A percentile compares a stretch with the other conserved stretches of the same genome.
Evolutionary conservation across 2,329 filamentous ascomycete species (phyloP).

Genomic region (Metarhizium humberi): DNA sequence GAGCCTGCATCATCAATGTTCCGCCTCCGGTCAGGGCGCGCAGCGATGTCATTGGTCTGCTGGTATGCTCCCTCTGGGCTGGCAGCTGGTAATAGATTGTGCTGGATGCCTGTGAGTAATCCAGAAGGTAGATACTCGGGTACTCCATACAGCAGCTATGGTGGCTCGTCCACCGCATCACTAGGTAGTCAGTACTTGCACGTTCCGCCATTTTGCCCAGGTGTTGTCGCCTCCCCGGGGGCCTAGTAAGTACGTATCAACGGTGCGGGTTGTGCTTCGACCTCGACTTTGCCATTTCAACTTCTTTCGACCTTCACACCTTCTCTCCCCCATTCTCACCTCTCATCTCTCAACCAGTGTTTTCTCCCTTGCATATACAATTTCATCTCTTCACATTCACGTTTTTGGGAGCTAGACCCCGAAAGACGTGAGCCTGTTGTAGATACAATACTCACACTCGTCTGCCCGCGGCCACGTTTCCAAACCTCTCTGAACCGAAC

Average conservation of each 20-base stretch:
- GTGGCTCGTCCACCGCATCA: background rate
- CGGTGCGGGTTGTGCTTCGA: constrained; percentile 1
- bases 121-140: background rate
- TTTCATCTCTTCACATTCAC: background rate
- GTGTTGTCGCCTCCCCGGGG: background rate
- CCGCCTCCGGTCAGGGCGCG: constrained; percentile 20
- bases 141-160: background rate
- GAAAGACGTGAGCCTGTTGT: background rate
- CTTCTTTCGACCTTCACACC: constrained; percentile 11
- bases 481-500: constrained; percentile 13
- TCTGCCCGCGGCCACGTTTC: constrained; percentile 12
- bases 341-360: constrained; percentile 3
- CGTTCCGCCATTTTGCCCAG: background rate
- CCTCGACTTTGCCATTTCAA: constrained; percentile 13
- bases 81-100: background rate
- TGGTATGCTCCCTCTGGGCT: constrained; percentile 7
- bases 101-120: constrained; percentile 6
- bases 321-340: constrained; percentile 9
- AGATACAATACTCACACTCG: background rate
- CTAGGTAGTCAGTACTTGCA: background rate
- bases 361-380: constrained; percentile 7
- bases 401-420: background rate
- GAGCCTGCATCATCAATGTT: constrained; percentile 24
- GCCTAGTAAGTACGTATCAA: too few relatives aligned
- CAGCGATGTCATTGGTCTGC: constrained; percentile 25